Conservation (phyloP, 2,329 filamentous ascomycete species). For the Corynespora cassiicola region DNA sequence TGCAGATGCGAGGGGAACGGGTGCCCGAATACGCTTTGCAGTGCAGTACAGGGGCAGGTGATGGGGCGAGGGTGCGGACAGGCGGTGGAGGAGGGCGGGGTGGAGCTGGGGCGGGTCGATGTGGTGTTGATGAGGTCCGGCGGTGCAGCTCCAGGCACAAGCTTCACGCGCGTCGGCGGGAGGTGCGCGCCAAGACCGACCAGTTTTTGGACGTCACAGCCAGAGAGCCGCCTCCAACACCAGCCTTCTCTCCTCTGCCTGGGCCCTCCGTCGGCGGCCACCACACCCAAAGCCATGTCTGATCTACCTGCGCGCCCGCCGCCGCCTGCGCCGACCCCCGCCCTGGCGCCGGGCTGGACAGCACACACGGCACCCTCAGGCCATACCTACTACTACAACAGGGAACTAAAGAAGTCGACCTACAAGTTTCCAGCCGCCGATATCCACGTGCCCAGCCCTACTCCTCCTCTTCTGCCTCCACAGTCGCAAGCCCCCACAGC, state of each 20-base stretch:
- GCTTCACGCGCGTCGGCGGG: constrained; percentile 42
- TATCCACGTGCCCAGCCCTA: constrained; percentile 7
- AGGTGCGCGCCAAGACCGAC: constrained; percentile 35
- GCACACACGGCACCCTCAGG: constrained; percentile 88
- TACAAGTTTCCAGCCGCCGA: constrained; percentile 71
- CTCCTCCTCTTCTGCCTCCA: constrained; percentile 9
- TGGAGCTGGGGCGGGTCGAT: constrained; percentile 28
- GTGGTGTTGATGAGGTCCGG: constrained; percentile 35
- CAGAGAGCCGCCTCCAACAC: constrained; percentile 20
- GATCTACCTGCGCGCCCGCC: constrained; percentile 39
- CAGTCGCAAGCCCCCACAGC: constrained; percentile 7
- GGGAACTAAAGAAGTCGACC: constrained; percentile 81
- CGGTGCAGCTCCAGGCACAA: constrained; percentile 50
- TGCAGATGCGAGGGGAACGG: no score
- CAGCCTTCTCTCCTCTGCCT: neutral
- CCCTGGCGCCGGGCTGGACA: constrained; percentile 84
- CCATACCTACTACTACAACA: constrained; percentile 88
- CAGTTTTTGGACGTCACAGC: constrained; percentile 30
- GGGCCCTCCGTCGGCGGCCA: neutral
- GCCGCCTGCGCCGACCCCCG: constrained; percentile 52
- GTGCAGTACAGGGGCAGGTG: constrained; percentile 2
- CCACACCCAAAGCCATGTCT: no score
- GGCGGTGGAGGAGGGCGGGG: constrained; percentile 21
- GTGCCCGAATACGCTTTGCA: no score
- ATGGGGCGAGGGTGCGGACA: constrained; percentile 10